phyloP scores from a whole-genome alignment of 2,329 filamentous ascomycete genomes.

The Diaporthe humulicola region DNA sequence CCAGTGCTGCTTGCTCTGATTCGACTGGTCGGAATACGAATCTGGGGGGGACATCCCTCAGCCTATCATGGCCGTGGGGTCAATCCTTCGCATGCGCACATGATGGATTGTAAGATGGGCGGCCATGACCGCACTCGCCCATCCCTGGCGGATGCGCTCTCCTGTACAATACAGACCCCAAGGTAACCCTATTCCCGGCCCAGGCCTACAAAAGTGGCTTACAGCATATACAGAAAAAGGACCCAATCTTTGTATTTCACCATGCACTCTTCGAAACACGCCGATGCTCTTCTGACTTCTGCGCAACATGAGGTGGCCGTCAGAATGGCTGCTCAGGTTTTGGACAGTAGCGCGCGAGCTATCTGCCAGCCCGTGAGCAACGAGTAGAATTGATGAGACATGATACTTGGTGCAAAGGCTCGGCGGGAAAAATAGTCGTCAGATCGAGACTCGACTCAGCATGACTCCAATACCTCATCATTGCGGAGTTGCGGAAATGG shows the following conservation, averaged over 20 bases:
- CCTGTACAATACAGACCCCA: conserved; percentile 7
- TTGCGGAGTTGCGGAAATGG: not conserved
- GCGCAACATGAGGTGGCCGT: not conserved
- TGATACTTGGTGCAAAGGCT: not conserved
- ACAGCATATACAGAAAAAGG: conserved; percentile 19
- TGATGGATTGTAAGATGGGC: conserved; percentile 19
- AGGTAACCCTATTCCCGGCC: conserved; percentile 13
- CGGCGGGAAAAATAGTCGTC: not conserved
- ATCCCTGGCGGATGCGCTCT: not conserved
- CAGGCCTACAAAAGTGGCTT: conserved; percentile 18
- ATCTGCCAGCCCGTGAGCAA: not conserved
- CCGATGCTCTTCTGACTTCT: not conserved
- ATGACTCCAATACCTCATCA: not conserved
- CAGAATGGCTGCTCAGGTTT: not conserved
- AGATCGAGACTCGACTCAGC: conserved; percentile 8
- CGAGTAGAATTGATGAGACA: not conserved
- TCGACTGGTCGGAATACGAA: conserved; percentile 32
- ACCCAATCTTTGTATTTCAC: conserved; percentile 13
- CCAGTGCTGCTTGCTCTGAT: not conserved
- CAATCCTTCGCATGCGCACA: conserved; percentile 25
- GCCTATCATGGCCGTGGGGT: conserved; percentile 19
- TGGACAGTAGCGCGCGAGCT: not conserved
- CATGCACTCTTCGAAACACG: not conserved
- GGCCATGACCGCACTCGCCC: not conserved
- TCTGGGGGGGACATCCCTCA: conserved; percentile 1